These are phyloP conservation scores for Pisolithus sp. DNA, from an alignment of 768 basidiomycete species.

Conservation along the genomic window DNA sequence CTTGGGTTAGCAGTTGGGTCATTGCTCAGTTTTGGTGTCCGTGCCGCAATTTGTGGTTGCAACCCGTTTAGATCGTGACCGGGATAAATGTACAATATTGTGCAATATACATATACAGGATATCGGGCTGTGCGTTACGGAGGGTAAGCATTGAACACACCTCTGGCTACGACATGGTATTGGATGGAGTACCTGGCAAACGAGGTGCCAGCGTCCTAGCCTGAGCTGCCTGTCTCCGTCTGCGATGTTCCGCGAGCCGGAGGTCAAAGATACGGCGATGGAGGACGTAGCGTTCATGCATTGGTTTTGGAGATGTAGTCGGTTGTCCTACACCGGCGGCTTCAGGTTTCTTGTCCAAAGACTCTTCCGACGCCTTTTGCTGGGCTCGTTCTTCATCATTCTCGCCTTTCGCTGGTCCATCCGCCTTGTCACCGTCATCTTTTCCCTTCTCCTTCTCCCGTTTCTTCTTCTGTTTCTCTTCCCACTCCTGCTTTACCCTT, in stretches of 20 bases:
- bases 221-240: slow-evolving; percentile 57
- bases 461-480: slow-evolving; percentile 62
- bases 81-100: background rate
- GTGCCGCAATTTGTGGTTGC: slow-evolving; percentile 59
- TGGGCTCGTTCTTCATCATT: slow-evolving; percentile 24
- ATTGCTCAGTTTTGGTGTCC: slow-evolving; percentile 73
- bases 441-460: slow-evolving; percentile 38
- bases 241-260: slow-evolving; percentile 70
- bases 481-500: slow-evolving; percentile 76
- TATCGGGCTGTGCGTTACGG: background rate
- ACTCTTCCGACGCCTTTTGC: slow-evolving; percentile 8
- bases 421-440: slow-evolving; percentile 31
- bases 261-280: slow-evolving; percentile 81
- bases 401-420: slow-evolving; percentile 27
- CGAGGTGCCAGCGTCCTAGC: slow-evolving; percentile 66
- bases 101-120: background rate
- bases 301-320: slow-evolving; percentile 31
- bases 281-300: slow-evolving; percentile 72
- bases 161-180: background rate
- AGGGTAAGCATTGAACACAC: too few species aligned
- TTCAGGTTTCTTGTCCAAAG: slow-evolving; percentile 7
- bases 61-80: slow-evolving; percentile 52
- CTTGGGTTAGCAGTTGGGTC: slow-evolving; percentile 74
- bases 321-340: slow-evolving; percentile 23
- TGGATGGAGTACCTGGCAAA: slow-evolving; percentile 55